Conservation (phyloP, 2,329 filamentous ascomycete genomes). For the Seiridium unicorne region DNA sequence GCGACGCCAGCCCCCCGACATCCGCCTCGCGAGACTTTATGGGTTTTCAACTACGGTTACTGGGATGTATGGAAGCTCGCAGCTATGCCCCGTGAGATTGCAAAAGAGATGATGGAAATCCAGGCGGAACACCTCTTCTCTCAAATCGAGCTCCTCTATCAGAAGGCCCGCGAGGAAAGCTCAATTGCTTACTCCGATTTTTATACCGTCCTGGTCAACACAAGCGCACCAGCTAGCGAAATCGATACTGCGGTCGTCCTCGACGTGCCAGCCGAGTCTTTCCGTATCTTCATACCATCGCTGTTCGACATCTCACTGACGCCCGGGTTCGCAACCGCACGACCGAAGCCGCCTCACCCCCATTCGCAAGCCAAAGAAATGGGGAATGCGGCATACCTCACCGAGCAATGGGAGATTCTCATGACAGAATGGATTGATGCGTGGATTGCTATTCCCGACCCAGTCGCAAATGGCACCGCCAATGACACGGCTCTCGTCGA, state of each 20-base stretch:
- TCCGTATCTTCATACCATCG: slow-evolving; percentile 50
- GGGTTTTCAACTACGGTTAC: slow-evolving; percentile 51
- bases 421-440: slow-evolving; percentile 37
- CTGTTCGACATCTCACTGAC: slow-evolving; percentile 53
- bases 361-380: slow-evolving; percentile 50
- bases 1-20: slow-evolving; percentile 28
- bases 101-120: slow-evolving; percentile 34
- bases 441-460: slow-evolving; percentile 39
- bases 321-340: slow-evolving; percentile 48
- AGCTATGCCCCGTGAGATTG: slow-evolving; percentile 38
- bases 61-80: slow-evolving; percentile 56
- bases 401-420: slow-evolving; percentile 46
- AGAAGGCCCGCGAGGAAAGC: slow-evolving; percentile 35
- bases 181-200: slow-evolving; percentile 47
- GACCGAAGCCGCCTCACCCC: slow-evolving; percentile 40
- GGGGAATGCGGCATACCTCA: slow-evolving; percentile 52
- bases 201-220: slow-evolving; percentile 26
- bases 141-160: slow-evolving; percentile 46
- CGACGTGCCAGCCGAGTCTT: slow-evolving; percentile 25
- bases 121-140: slow-evolving; percentile 39
- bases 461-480: slow-evolving; percentile 11
- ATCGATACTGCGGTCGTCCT: slow-evolving; percentile 11
- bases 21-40: slow-evolving; percentile 46
- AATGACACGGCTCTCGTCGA: slow-evolving; percentile 12
- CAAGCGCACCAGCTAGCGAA: slow-evolving; percentile 21